These are phyloP conservation scores for Vigna trinervia DNA, from an alignment of 306 rosid species.

Conservation along the genomic window DNA sequence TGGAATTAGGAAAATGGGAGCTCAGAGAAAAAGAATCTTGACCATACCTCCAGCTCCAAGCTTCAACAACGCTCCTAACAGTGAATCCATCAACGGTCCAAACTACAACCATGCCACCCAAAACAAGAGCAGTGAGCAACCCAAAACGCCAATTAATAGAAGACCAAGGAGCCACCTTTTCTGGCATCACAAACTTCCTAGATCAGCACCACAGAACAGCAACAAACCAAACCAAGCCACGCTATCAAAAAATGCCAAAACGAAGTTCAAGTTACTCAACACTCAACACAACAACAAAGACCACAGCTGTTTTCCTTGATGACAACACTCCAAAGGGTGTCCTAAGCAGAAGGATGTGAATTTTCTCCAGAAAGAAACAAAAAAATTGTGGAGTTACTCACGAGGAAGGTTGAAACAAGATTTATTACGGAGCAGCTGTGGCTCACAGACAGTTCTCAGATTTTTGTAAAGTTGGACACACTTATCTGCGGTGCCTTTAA, in stretches of 20 bases:
- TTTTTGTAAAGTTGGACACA: neutral
- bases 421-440: constrained; percentile 3
- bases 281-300: constrained; percentile 13
- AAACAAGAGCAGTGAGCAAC: constrained; percentile 59
- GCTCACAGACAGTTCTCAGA: neutral
- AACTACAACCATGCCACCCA: constrained; percentile 62
- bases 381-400: constrained; percentile 8
- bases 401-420: constrained; percentile 7
- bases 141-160: constrained; percentile 67
- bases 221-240: constrained; percentile 45
- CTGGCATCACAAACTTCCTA: constrained; percentile 63
- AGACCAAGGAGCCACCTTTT: constrained; percentile 52
- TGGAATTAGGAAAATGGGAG: constrained; percentile 49
- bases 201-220: constrained; percentile 4
- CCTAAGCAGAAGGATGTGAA: constrained; percentile 16
- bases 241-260: constrained; percentile 1
- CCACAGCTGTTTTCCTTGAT: constrained; percentile 41
- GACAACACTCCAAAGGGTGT: constrained; percentile 31
- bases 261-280: constrained; percentile 19
- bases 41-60: constrained; percentile 64
- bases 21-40: constrained; percentile 53
- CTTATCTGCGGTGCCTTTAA: constrained; percentile 8
- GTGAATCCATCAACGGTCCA: constrained; percentile 77
- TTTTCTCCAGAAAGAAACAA: constrained; percentile 18
- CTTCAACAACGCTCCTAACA: constrained; percentile 54